Evolutionary conservation across 768 basidiomycete genomes (phyloP), one percentile per base, ranked within the genome.

Genomic region (Gloeostereum incarnatum): DNA sequence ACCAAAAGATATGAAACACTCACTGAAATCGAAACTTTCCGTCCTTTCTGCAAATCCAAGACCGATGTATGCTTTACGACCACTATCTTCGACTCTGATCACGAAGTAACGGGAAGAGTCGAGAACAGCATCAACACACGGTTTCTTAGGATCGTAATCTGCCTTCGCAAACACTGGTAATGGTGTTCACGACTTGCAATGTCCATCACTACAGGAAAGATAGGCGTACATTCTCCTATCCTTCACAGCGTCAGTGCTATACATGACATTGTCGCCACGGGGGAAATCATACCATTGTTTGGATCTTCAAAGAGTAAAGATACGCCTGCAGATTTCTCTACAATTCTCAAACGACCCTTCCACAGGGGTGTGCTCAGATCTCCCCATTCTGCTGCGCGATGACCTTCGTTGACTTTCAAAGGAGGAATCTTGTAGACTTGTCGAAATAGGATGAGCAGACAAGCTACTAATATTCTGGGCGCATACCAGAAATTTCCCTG

Each of bases 81-180:
- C 89, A 11, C 66, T 68, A 49, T 93, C 91, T 56, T 96, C 92
- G 2, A 96, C 84, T 38, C 89, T 73, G 29, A 96, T 66, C 11
- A 94, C 92, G 53, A 97, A 97, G 56, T 97, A 97, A 34, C 92
- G 78, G 8, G 91, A 93, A 1, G 90, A 93, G 56, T 97, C 92
- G 19, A 96, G 68, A 11, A 93, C 91, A n/a, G 88, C 84, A 47
- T 97, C 92, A n/a, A 97, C 87, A 20, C 75, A 80, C 4, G 89
- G 87, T 41, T 77, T 78, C 31, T 72, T 61, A 11, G 79, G 68
- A 51, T 87, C 81, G 52, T 96, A 97, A 31, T 75, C 75, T 11
- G 90, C 78, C 46, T 75, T 80, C 30, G 93, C 93, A 63, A 97
- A 97, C 39, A 87, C 88, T 86, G 57, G 25, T 21, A 43, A 17